phyloP scores from a whole-genome alignment of 148 eudicot genomes.

The Salicornia ramosissima region DNA sequence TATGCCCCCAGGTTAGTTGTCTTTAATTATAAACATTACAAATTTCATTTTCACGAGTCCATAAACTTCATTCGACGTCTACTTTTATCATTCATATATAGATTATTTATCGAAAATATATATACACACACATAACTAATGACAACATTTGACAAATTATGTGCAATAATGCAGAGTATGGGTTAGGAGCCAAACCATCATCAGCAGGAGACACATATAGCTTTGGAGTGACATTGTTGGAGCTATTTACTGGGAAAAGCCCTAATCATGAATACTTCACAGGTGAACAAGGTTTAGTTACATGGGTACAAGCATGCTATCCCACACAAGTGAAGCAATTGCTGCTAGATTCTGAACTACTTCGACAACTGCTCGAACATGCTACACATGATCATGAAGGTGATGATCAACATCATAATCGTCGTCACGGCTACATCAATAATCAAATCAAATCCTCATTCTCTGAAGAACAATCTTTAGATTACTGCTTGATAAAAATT shows the following conservation, averaged over 20 bases:
- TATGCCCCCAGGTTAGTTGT: conserved; percentile 56
- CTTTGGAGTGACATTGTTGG: conserved; percentile 48
- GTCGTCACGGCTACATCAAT: no score
- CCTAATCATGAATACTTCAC: conserved; percentile 37
- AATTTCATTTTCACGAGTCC: no score
- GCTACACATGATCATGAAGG: background rate
- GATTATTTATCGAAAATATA: background rate
- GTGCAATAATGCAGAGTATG: conserved; percentile 38
- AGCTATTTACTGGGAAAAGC: conserved; percentile 48
- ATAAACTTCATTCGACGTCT: background rate
- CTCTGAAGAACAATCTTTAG: background rate
- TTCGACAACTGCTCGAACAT: conserved; percentile 2
- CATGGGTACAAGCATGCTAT: conserved; percentile 36
- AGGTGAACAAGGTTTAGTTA: conserved; percentile 31
- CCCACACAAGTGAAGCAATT: conserved; percentile 29
- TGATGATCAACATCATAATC: background rate
- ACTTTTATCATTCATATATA: background rate
- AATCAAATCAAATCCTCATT: background rate
- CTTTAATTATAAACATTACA: no score
- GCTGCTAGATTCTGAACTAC: conserved; percentile 28
- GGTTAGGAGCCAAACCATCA: conserved; percentile 43
- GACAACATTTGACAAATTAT: conserved; percentile 2
- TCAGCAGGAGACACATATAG: conserved; percentile 51
- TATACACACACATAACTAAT: background rate
- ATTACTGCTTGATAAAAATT: conserved; percentile 20